Conservation (phyloP, 2,329 filamentous ascomycete species). For the Pseudonectria foliicola region DNA sequence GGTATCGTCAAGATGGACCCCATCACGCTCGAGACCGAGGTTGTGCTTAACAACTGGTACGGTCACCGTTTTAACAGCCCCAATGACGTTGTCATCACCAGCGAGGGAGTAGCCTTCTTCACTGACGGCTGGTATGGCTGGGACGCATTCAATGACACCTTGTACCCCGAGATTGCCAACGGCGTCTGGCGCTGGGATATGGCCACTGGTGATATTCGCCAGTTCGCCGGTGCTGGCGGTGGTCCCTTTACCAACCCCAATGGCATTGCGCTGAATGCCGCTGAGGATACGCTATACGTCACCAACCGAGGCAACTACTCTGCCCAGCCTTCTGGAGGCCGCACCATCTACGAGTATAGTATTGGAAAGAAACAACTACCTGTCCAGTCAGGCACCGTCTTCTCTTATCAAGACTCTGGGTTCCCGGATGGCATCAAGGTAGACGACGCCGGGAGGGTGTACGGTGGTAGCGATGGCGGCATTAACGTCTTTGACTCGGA, state of each 20-base stretch:
- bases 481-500: constrained; percentile 3
- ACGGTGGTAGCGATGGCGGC: constrained; percentile 6
- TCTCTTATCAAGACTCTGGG: constrained; percentile 10
- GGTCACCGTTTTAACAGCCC: constrained; percentile 14
- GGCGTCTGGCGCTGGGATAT: constrained; percentile 13
- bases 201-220: constrained; percentile 4
- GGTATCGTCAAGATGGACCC: constrained; percentile 11
- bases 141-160: constrained; percentile 12
- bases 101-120: constrained; percentile 9
- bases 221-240: constrained; percentile 8
- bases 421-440: constrained; percentile 13
- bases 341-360: constrained; percentile 11
- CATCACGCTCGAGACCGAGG: constrained; percentile 4
- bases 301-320: constrained; percentile 12
- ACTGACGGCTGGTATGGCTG: constrained; percentile 13
- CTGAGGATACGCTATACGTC: constrained; percentile 10
- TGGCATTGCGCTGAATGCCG: constrained; percentile 9
- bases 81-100: constrained; percentile 11
- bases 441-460: constrained; percentile 7
- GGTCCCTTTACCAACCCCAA: constrained; percentile 14
- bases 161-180: constrained; percentile 11
- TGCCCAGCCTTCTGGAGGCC: constrained; percentile 8
- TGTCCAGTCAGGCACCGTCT: constrained; percentile 4
- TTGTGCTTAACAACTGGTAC: constrained; percentile 10
- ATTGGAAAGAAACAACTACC: not conserved